Base-by-base conservation (phyloP, 2,329 filamentous ascomycete species). In the Chaetomium olivaceum region DNA sequence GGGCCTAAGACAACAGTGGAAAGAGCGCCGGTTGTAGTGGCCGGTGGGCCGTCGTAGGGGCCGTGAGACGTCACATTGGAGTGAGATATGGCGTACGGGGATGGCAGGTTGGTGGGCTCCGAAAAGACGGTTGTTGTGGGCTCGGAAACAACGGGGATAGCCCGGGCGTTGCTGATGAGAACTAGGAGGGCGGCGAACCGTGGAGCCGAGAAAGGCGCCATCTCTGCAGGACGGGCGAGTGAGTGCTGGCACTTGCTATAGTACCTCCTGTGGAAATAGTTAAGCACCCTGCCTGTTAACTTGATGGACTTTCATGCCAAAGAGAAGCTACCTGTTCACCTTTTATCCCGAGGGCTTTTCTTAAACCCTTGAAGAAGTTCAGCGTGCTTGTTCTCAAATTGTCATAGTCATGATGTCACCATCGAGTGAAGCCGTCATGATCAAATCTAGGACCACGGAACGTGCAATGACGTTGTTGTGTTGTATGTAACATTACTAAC, bases 21-120 rank as follows among this genome's bases (percentile, higher is more conserved):
- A 2, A 90, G 76, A 25, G 91, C 91, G 4, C 91, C 91, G 0
- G 87, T 92, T 0, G 86, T 90, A 0, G 89, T 91, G 0, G 82
- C 76, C 0, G 89, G 78, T 0, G 83, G 83, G 2, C 91, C 91
- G 2, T 78, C 85, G 75, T 81, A 94, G 0, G 89, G 83, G 0
- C 90, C 90, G 74, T 94, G 90, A 4, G 83, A 86, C 2, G 88
- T 89, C 5, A 86, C 80, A 33, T 89, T 84, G 46, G 2, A 74
- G 72, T 52, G 79, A 69, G 65, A 75, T 69, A 66, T 69, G 8
- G 64, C 64, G 54, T 48, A 68, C 55, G 19, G 65, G 43, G 65
- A 68, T 4, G 54, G 67, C 19, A 43, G 64, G 48, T 16, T 69
- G 46, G 70, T 67, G 2, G 72, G 61, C 21, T 67, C 65, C 1